These are phyloP conservation scores for Zoysia pacifica DNA, from an alignment of 176 grass and related monocot species.

Conservation along the genomic window DNA sequence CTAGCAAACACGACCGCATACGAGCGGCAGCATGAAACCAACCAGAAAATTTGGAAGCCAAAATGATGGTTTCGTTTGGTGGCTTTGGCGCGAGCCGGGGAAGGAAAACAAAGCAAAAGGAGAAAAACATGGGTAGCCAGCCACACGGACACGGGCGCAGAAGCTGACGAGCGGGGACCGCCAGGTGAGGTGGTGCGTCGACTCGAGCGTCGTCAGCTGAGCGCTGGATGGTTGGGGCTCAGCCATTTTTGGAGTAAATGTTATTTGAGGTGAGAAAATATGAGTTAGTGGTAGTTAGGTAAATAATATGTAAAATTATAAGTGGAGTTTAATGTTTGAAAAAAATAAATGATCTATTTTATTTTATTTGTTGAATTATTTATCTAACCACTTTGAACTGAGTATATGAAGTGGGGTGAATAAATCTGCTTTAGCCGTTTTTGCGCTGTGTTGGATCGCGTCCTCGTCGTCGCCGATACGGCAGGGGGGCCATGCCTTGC, in stretches of 20 bases:
- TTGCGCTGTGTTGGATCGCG: not conserved
- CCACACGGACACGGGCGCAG: not conserved
- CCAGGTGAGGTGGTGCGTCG: too few species aligned
- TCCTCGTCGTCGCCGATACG: not conserved
- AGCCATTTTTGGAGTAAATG: not conserved
- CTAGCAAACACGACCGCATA: not conserved
- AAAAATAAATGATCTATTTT: too few species aligned
- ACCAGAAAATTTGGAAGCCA: not conserved
- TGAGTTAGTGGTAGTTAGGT: too few species aligned
- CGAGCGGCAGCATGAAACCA: not conserved
- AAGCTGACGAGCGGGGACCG: constrained; percentile 9
- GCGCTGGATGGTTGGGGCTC: not conserved
- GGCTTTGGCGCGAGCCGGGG: not conserved
- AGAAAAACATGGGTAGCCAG: not conserved
- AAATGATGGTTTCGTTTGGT: not conserved
- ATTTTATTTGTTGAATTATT: too few species aligned
- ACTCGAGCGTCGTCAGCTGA: too few species aligned
- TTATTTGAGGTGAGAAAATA: too few species aligned
- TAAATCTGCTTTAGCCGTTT: too few species aligned
- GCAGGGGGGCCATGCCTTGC: not conserved
- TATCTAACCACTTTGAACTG: too few species aligned
- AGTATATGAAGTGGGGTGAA: too few species aligned
- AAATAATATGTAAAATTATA: too few species aligned
- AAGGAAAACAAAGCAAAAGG: too few species aligned
- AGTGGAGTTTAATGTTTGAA: too few species aligned